Conservation (phyloP, 306 rosid genomes). For the Gleditsia sinensis region DNA sequence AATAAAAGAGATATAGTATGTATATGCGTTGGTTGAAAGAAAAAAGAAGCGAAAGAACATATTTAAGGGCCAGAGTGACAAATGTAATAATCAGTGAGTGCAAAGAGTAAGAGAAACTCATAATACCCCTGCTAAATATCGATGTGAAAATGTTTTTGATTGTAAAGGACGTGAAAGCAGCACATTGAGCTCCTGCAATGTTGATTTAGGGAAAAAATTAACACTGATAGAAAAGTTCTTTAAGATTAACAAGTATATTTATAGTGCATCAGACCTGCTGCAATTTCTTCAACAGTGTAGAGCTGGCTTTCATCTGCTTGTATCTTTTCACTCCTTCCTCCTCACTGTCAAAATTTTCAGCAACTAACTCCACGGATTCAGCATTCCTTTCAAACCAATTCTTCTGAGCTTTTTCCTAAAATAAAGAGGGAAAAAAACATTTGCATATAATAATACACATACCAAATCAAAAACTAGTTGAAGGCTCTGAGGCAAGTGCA, state of each 20-base stretch:
- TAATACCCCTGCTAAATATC: conserved; percentile 89
- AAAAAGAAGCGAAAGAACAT: conserved; percentile 14
- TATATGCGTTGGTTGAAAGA: neutral
- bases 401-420: conserved; percentile 75
- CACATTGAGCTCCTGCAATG: conserved; percentile 69
- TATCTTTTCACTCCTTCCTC: conserved; percentile 71
- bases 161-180: conserved; percentile 84
- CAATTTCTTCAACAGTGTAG: conserved; percentile 63
- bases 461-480: neutral
- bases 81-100: neutral
- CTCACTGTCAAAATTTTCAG: conserved; percentile 74
- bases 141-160: conserved; percentile 80
- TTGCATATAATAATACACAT: conserved; percentile 11
- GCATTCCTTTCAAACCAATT: conserved; percentile 91
- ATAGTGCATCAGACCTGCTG: conserved; percentile 56
- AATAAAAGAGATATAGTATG: neutral
- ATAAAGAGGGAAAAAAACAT: conserved; percentile 7
- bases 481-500: conserved; percentile 3
- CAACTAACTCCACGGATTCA: conserved; percentile 61
- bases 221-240: neutral
- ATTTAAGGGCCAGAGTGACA: neutral
- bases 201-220: conserved; percentile 20
- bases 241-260: neutral
- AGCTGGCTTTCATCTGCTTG: conserved; percentile 69
- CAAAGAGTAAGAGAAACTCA: neutral